Conservation (phyloP, 1,284 basidiomycete genomes). For the Exsudoporus floridanus region DNA sequence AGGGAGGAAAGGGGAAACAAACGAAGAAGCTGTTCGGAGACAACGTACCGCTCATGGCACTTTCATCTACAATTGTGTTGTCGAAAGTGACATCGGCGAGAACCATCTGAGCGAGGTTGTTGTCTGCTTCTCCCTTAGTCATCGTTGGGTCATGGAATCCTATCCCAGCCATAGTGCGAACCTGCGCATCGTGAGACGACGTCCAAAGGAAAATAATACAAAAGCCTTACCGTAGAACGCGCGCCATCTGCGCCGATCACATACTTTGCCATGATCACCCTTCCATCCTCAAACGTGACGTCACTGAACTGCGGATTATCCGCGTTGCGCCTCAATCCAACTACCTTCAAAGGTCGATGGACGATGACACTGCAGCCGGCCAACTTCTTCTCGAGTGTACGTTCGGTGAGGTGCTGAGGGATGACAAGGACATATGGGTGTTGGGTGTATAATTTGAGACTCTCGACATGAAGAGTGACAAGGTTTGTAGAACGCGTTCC, state of each 20-base stretch:
- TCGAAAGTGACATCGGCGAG: conserved; percentile 12
- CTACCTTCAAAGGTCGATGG: conserved; percentile 21
- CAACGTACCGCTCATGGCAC: background rate
- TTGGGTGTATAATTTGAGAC: conserved; percentile 39
- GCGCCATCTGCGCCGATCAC: conserved; percentile 56
- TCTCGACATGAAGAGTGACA: conserved; percentile 33
- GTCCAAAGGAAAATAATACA: background rate
- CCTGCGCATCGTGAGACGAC: background rate
- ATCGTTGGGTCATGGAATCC: conserved; percentile 12
- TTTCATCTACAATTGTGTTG: background rate
- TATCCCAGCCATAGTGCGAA: conserved; percentile 9
- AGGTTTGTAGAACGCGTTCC: conserved; percentile 35
- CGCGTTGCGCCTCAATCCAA: conserved; percentile 29
- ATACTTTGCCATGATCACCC: conserved; percentile 45
- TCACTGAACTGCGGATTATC: conserved; percentile 29
- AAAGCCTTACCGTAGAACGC: conserved; percentile 43
- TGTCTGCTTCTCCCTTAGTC: background rate
- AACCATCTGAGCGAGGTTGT: conserved; percentile 8
- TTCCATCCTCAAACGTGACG: conserved; percentile 50
- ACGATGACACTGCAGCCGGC: conserved; percentile 22
- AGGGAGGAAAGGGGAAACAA: conserved; percentile 25
- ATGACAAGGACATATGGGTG: conserved; percentile 45
- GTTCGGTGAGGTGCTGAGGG: conserved; percentile 49
- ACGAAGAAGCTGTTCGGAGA: conserved; percentile 28
- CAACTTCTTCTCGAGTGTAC: conserved; percentile 39